Conservation (phyloP, 495 filamentous ascomycete genomes). For the Xylaria acuta region DNA sequence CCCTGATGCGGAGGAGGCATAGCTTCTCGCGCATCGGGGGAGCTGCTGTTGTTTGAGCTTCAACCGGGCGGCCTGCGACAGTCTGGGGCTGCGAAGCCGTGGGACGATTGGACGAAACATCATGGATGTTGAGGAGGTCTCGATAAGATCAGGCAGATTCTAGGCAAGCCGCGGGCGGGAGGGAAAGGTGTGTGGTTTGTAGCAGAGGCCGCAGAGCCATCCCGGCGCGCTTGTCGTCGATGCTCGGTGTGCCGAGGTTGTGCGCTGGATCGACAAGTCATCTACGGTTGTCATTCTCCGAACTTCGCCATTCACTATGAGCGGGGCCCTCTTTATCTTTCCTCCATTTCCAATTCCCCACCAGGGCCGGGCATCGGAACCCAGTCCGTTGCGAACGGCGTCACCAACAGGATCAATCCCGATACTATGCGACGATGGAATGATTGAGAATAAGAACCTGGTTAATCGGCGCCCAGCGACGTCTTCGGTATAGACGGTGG, state of each 20-base stretch:
- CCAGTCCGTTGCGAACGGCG: not conserved
- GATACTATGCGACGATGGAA: not conserved
- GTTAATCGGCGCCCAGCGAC: too few species aligned
- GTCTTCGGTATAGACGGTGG: too few species aligned
- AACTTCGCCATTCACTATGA: not conserved
- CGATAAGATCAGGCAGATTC: not conserved
- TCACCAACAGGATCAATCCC: not conserved
- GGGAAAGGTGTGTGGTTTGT: not conserved
- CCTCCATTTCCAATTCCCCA: not conserved
- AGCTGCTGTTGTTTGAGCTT: conserved; percentile 17
- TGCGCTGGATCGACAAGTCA: not conserved
- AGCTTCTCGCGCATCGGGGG: conserved; percentile 34
- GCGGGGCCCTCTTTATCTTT: too few species aligned
- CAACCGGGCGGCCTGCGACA: conserved; percentile 16
- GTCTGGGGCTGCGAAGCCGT: conserved; percentile 17
- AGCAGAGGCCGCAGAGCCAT: not conserved
- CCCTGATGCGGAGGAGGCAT: conserved; percentile 43
- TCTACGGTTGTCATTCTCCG: conserved; percentile 24
- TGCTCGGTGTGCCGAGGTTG: conserved; percentile 19
- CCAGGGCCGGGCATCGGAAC: not conserved
- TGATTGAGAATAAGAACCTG: not conserved
- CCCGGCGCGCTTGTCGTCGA: not conserved
- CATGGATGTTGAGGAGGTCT: conserved; percentile 23
- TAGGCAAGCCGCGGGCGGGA: not conserved
- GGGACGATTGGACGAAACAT: conserved; percentile 37